These are phyloP conservation scores for Aspergillus avenaceus DNA, from an alignment of 495 filamentous ascomycete genomes.

Conservation along the genomic window DNA sequence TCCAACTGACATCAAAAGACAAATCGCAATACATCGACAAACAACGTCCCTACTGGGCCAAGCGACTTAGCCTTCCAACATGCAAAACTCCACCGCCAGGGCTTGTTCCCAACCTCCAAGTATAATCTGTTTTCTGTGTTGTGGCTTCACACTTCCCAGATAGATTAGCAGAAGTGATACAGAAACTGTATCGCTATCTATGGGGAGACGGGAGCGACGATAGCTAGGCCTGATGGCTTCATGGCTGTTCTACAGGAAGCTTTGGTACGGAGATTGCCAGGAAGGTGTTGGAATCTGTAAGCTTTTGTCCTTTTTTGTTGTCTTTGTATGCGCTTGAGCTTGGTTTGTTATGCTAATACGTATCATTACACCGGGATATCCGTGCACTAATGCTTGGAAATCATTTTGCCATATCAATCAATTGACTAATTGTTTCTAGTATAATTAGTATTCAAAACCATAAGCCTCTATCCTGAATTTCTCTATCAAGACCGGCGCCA, in stretches of 20 bases:
- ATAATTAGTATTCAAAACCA: too few species aligned
- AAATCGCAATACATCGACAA: constrained; percentile 17
- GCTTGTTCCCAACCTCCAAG: constrained; percentile 14
- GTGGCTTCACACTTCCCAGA: background rate
- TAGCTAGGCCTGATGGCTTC: background rate
- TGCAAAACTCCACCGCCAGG: constrained; percentile 13
- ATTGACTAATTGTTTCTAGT: too few species aligned
- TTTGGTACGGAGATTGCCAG: background rate
- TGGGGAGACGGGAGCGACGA: background rate
- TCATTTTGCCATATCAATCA: too few species aligned
- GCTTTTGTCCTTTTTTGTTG: background rate
- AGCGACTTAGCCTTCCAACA: constrained; percentile 16
- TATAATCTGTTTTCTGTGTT: constrained; percentile 8
- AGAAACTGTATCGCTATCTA: background rate
- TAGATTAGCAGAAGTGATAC: background rate
- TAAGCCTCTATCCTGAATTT: too few species aligned
- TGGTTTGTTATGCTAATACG: too few species aligned
- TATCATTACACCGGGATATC: too few species aligned
- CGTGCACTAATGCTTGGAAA: too few species aligned
- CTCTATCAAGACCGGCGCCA: too few species aligned
- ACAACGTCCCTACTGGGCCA: constrained; percentile 18
- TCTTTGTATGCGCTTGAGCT: too few species aligned
- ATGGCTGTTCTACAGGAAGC: background rate
- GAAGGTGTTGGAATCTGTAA: background rate
- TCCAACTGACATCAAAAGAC: too few species aligned